Evolutionary conservation across 345 rosid species (phyloP), one percentile per base, ranked within the genome.

Genomic region (Eutrema yunnanense): DNA sequence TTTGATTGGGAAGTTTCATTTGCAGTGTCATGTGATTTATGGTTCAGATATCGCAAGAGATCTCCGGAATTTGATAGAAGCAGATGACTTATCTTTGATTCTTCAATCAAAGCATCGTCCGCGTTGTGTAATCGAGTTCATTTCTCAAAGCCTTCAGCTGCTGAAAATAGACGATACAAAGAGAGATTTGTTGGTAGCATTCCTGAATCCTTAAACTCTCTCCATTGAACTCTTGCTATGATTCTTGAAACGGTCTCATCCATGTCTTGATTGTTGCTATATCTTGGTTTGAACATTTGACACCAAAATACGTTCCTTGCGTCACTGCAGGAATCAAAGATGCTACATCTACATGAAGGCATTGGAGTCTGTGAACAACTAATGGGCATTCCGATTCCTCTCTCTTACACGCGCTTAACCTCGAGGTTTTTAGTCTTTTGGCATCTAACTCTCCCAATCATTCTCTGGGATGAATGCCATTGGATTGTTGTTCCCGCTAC

Each of bases 401-500:
- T 93, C 8, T 90, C 98, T 0, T 93, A 90, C 76, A 93, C 98
- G 50, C 90, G 98, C 6, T 79, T 93, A 81, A 93, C 98, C 32
- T 93, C 97, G 11, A 87, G 98, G 81, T 89, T 90, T 81, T 87
- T 93, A 53, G 96, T 93, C 65, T 90, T 93, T 29, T 93, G 98
- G 96, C 97, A 90, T 82, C 81, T 93, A 10, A 87, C 97, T 65
- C 94, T 90, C 11, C 98, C 98, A 6, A 73, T 93, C 71, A 93
- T 89, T 72, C 91, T 93, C 2, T 93, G 96, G 98, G 97, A 93
- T 69, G 98, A 93, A 66, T 93, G 98, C 73, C 97, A 88, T 62
- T 93, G 98, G 98, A 89, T 90, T 9, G 96, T 90, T 49, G 93
- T 93, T 63, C 97, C 98, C 55, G 96, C 98, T 52, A 93, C 98